Evolutionary conservation across 140 eudicot genomes (phyloP).

Genomic region (Senecio squalidus): DNA sequence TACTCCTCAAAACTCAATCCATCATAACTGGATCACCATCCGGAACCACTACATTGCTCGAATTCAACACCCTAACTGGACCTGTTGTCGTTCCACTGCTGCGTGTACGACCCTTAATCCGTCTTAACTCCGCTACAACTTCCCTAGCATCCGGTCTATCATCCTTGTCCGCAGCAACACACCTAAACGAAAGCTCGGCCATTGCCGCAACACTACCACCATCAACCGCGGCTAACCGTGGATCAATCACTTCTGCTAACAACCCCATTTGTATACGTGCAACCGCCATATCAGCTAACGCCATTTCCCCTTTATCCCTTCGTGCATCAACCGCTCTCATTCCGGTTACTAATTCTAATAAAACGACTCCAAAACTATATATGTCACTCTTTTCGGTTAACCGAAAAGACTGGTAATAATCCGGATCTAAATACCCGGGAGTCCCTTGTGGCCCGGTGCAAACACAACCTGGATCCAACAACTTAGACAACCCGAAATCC

Average conservation of each 20-base stretch:
- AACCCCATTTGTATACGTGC: constrained; percentile 79
- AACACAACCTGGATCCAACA: constrained; percentile 65
- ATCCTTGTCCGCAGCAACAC: constrained; percentile 92
- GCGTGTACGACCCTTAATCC: constrained; percentile 58
- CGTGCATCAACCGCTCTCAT: constrained; percentile 78
- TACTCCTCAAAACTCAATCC: constrained; percentile 7
- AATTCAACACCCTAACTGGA: constrained; percentile 33
- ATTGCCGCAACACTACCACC: constrained; percentile 61
- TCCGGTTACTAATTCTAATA: constrained; percentile 80
- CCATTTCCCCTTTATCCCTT: constrained; percentile 77
- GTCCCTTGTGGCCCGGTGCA: constrained; percentile 99
- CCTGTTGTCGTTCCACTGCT: constrained; percentile 30
- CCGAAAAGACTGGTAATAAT: constrained; percentile 68
- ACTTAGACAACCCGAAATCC: constrained; percentile 87
- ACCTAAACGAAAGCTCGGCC: constrained; percentile 88
- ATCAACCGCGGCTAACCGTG: constrained; percentile 51
- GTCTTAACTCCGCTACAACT: constrained; percentile 73
- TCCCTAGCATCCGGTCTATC: constrained; percentile 88
- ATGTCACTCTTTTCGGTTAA: constrained; percentile 91
- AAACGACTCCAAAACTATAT: constrained; percentile 85
- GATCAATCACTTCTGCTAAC: constrained; percentile 72
- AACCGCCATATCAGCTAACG: constrained; percentile 86
- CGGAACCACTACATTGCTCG: constrained; percentile 56
- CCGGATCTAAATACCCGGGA: constrained; percentile 94
- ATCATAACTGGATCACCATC: constrained; percentile 36